Conservation (phyloP, 2,329 filamentous ascomycete species). For the Keithomyces neogunnii region DNA sequence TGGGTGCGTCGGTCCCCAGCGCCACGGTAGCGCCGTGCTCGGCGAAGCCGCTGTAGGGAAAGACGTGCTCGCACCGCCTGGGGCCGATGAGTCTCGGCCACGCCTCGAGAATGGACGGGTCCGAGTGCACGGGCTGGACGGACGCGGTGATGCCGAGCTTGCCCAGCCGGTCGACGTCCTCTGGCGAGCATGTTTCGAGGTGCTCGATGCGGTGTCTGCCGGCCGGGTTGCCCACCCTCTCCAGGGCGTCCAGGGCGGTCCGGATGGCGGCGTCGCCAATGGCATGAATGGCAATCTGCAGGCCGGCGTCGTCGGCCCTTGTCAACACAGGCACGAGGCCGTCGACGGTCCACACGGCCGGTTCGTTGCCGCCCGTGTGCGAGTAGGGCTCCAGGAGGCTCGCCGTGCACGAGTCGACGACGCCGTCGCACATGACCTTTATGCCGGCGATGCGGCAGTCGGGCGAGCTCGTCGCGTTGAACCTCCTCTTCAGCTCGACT, state of each 20-base stretch:
- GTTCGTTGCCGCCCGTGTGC: conserved; percentile 30
- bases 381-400: conserved; percentile 49
- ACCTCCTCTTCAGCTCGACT: conserved; percentile 25
- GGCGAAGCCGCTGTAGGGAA: conserved; percentile 53
- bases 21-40: conserved; percentile 44
- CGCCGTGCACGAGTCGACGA: conserved; percentile 55
- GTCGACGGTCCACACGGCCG: conserved; percentile 44
- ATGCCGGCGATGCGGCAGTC: conserved; percentile 47
- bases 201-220: conserved; percentile 55
- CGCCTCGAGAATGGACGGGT: conserved; percentile 50
- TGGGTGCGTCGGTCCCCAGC: conserved; percentile 48
- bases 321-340: conserved; percentile 40
- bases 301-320: conserved; percentile 38
- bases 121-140: conserved; percentile 44
- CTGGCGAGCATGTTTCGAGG: conserved; percentile 46
- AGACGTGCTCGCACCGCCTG: conserved; percentile 45
- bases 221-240: conserved; percentile 26
- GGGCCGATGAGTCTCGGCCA: conserved; percentile 49
- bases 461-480: conserved; percentile 21
- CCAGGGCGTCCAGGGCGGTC: conserved; percentile 46
- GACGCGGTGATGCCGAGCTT: conserved; percentile 48
- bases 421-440: conserved; percentile 56
- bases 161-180: conserved; percentile 48
- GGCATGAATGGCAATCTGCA: conserved; percentile 55
- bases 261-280: conserved; percentile 52